Conservation (phyloP, 2,329 filamentous ascomycete genomes). For the Curvularia spicifera region DNA sequence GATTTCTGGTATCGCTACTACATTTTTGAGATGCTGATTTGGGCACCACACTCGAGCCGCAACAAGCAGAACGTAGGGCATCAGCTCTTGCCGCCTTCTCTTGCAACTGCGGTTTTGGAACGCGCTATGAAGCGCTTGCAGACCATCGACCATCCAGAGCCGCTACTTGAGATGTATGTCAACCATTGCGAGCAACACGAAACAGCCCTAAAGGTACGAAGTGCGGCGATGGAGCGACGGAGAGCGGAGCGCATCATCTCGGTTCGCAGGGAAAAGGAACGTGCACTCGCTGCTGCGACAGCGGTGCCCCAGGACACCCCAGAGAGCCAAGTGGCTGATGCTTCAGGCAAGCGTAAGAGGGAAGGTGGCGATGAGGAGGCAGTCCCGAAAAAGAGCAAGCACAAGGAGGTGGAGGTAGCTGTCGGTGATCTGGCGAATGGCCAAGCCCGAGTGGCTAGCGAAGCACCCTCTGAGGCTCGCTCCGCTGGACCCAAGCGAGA, state of each 20-base stretch:
- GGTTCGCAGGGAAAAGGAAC: slow-evolving; percentile 67
- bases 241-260: slow-evolving; percentile 59
- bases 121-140: slow-evolving; percentile 68
- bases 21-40: slow-evolving; percentile 84
- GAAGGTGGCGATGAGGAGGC: slow-evolving; percentile 60
- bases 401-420: slow-evolving; percentile 39
- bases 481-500: slow-evolving; percentile 70
- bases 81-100: slow-evolving; percentile 63
- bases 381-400: slow-evolving; percentile 71
- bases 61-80: slow-evolving; percentile 59
- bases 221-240: slow-evolving; percentile 74
- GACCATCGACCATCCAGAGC: slow-evolving; percentile 77
- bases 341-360: slow-evolving; percentile 74
- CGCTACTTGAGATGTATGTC: slow-evolving; percentile 74
- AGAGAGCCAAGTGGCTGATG: slow-evolving; percentile 52
- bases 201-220: slow-evolving; percentile 74
- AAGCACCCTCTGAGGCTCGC: slow-evolving; percentile 45
- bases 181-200: slow-evolving; percentile 92
- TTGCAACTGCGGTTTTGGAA: slow-evolving; percentile 77
- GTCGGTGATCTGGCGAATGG: slow-evolving; percentile 25
- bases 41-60: slow-evolving; percentile 63
- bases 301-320: slow-evolving; percentile 25
- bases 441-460: slow-evolving; percentile 32
- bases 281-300: slow-evolving; percentile 64
- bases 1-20: slow-evolving; percentile 96